Percentiles rank a stretch among this genome's conserved stretches.
Conservation (phyloP, 495 filamentous ascomycete species). For the Aspergillus biplanus region DNA sequence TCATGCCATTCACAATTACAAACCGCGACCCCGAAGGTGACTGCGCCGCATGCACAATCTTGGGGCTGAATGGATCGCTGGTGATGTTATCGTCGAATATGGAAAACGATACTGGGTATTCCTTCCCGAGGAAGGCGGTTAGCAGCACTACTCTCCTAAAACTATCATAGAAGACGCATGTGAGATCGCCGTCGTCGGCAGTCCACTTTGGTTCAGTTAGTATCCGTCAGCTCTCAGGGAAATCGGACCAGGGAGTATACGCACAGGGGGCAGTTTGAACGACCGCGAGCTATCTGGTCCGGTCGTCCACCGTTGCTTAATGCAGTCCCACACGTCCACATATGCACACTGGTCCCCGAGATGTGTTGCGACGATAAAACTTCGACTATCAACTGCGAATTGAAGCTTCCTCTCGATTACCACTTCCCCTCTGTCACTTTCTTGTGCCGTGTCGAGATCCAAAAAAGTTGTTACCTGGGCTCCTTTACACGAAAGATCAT, state of each 20-base stretch:
- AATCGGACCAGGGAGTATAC: neutral
- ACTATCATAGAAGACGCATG: constrained; percentile 30
- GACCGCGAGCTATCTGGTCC: constrained; percentile 23
- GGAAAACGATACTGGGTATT: constrained; percentile 27
- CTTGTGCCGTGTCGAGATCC: constrained; percentile 2
- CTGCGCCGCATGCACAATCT: constrained; percentile 30
- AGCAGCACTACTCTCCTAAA: constrained; percentile 26
- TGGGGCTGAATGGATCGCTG: constrained; percentile 19
- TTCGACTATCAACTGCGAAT: constrained; percentile 29
- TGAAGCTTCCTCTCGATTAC: constrained; percentile 27
- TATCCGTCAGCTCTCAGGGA: neutral
- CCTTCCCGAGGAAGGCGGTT: constrained; percentile 30
- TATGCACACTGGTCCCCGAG: constrained; percentile 25
- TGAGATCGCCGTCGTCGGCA: constrained; percentile 27
- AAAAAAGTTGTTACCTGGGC: neutral
- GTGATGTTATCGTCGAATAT: constrained; percentile 18
- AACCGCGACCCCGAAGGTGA: constrained; percentile 31
- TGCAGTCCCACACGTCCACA: constrained; percentile 32
- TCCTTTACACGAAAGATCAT: constrained; percentile 5
- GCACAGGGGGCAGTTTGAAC: constrained; percentile 29
- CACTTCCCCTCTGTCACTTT: constrained; percentile 12
- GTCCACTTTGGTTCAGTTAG: constrained; percentile 26
- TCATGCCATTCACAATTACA: constrained; percentile 28
- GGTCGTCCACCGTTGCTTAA: constrained; percentile 24
- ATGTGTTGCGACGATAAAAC: constrained; percentile 30